Base-by-base conservation (phyloP, 2,329 filamentous ascomycete genomes). In the Ceratocystis smalleyi region DNA sequence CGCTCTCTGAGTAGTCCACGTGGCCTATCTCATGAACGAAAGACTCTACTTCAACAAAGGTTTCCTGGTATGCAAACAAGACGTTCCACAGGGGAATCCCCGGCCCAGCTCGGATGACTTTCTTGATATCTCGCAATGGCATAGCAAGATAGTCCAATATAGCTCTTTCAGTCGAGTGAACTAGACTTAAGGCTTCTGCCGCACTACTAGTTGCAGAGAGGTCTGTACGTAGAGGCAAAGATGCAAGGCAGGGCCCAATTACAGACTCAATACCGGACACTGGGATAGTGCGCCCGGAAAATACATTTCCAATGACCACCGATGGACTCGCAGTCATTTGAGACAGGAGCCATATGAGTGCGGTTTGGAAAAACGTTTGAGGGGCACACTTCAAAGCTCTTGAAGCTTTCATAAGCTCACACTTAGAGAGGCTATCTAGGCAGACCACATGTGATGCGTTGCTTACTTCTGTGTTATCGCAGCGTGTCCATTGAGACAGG, bases 21-120 rank as follows among this genome's bases (percentile, higher is more conserved):
- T 87, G 83, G 30, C 80, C 78, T 0, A 82, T 71, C 64, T 90
- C 77, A 8, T 70, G 72, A 0, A 92, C 75, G 2, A 73, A 69
- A 0, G 35, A 67, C 61, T 30, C 67, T 69, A 69, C 69, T 75
- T 70, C 71, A 2, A 69, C 68, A 1, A 87, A 75, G 0, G 85
- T 87, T 70, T 95, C 86, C 69, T 96, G 91, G 78, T 91, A 96
- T 0, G 91, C 85, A 69, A 95, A 86, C 0, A 96, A 76, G 0
- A 85, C 80, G 68, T 95, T 88, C 69, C 92, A 96, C 0, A 95
- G 73, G 1, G 75, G 74, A 47, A 82, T 78, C 0, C 79, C 76
- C 0, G 83, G 77, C 32, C 78, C 74, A 0, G 86, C 67, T 0
- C 79, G 80, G 2, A 79, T 81, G 1, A 80, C 73, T 68, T 81